Evolutionary conservation across 805 yeast species (phyloP), one percentile per base, ranked within the genome.

Genomic region (Metschnikowia picachoensis): DNA sequence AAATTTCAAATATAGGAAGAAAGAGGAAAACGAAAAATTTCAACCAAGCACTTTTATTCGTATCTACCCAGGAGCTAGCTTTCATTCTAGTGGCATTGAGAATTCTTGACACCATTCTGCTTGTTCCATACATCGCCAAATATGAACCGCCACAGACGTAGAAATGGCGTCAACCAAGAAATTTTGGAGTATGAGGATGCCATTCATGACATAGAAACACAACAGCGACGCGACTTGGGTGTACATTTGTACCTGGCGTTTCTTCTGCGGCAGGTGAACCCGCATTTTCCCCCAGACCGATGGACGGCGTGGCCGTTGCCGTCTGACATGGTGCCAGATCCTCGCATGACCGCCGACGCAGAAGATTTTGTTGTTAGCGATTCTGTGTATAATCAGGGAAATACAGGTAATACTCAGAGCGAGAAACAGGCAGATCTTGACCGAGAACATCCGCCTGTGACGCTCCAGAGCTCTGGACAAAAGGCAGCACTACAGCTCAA

Each of bases 291-390:
- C 37, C 41, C 50, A 43, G 37, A 53, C 38, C 44, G 58, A 43
- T 83, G 87, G 83, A 58, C 78, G 0, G 58, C 72, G 4, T 85
- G 92, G 92, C 92, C 92, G 1, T 58, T 73, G 33, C 30, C 9
- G 20, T 27, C 28, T 16, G 16, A 8, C 30, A n/a, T n/a, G 14
- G 48, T 33, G 16, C 25, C 34, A 17, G 56, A 52, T 27, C 54
- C 56, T 11, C 45, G 44, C 5, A 39, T 42, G 17, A 17, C 15
- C 25, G 45, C 46, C 33, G 47, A 38, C 10, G 47, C 35, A 25
- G 54, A 45, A 33, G 56, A 52, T 34, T 40, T 36, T 3, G 37
- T 41, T 13, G 39, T 45, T 9, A 27, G n/a, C n/a, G 42, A 40
- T 25, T 35, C 17, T 30, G 31, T 6, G 10, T 46, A 46, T 25